A percentile compares a stretch with the other conserved stretches of the same genome.
These are phyloP conservation scores for Kurtzmaniella quercitrusa DNA, from an alignment of 1,139 yeast species.

Conservation along the genomic window DNA sequence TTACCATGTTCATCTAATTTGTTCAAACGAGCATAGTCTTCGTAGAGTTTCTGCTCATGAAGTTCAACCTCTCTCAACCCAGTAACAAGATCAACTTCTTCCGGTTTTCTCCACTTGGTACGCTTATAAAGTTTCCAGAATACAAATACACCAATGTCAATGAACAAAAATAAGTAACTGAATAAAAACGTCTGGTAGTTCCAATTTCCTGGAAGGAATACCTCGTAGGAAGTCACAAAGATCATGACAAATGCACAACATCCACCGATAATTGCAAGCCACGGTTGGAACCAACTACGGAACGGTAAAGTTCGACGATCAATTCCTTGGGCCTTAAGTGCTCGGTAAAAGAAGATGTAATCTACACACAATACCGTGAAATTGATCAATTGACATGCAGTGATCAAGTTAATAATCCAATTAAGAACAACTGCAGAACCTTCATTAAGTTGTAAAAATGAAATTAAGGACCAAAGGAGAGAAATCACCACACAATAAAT, in stretches of 20 bases:
- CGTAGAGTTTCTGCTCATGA: slow-evolving; percentile 39
- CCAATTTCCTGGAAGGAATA: slow-evolving; percentile 67
- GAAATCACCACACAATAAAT: slow-evolving; percentile 30
- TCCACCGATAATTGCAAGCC: slow-evolving; percentile 32
- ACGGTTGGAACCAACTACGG: slow-evolving; percentile 42
- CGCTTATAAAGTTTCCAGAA: slow-evolving; percentile 53
- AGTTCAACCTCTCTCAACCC: slow-evolving; percentile 56
- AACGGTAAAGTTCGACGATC: slow-evolving; percentile 53
- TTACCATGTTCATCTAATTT: slow-evolving; percentile 14
- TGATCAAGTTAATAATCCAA: slow-evolving; percentile 31
- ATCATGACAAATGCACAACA: slow-evolving; percentile 44
- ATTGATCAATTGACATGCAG: slow-evolving; percentile 29
- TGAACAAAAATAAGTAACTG: slow-evolving; percentile 63
- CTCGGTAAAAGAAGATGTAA: slow-evolving; percentile 21
- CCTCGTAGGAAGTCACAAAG: slow-evolving; percentile 62
- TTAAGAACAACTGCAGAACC: slow-evolving; percentile 20
- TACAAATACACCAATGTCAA: slow-evolving; percentile 54
- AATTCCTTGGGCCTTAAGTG: slow-evolving; percentile 46
- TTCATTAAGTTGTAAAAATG: slow-evolving; percentile 32
- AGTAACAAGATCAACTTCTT: slow-evolving; percentile 49
- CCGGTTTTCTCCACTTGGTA: slow-evolving; percentile 47
- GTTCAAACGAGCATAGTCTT: slow-evolving; percentile 12
- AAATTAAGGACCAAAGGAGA: slow-evolving; percentile 41
- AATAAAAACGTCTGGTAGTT: slow-evolving; percentile 55
- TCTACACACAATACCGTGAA: slow-evolving; percentile 22